Conservation (phyloP, 2,329 filamentous ascomycete genomes). For the Penicillium decumbens region DNA sequence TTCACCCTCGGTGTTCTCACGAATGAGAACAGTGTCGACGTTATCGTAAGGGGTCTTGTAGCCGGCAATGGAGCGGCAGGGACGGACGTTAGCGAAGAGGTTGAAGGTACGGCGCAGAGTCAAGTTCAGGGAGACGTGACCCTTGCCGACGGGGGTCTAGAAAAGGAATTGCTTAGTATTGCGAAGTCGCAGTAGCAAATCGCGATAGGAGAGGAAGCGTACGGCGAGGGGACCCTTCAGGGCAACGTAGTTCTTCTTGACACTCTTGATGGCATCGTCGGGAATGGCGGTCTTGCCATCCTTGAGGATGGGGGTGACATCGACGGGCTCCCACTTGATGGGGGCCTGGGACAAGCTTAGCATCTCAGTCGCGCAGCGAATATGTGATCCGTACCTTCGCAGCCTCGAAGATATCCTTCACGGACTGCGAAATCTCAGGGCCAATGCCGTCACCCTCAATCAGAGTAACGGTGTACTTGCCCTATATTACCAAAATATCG, state of each 20-base stretch:
- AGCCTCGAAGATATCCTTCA: slow-evolving; percentile 97
- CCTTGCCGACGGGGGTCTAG: slow-evolving; percentile 92
- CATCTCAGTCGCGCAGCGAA: slow-evolving; percentile 7
- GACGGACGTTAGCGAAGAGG: slow-evolving; percentile 98
- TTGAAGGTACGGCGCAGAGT: slow-evolving; percentile 99
- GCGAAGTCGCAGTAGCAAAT: background rate
- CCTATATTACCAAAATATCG: slow-evolving; percentile 50
- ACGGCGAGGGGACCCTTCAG: slow-evolving; percentile 96
- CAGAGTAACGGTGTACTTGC: slow-evolving; percentile 91
- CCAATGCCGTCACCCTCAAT: slow-evolving; percentile 99
- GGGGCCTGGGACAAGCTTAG: slow-evolving; percentile 60
- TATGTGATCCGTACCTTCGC: slow-evolving; percentile 62
- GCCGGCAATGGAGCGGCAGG: slow-evolving; percentile 92
- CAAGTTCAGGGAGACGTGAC: slow-evolving; percentile 97
- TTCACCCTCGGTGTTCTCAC: slow-evolving; percentile 99
- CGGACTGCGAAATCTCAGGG: slow-evolving; percentile 93
- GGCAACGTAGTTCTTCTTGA: slow-evolving; percentile 92
- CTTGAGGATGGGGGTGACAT: slow-evolving; percentile 89
- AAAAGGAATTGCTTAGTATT: slow-evolving; percentile 26
- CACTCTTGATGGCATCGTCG: slow-evolving; percentile 85
- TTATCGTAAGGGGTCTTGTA: slow-evolving; percentile 98
- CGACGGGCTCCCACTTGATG: slow-evolving; percentile 94
- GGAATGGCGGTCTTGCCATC: slow-evolving; percentile 95
- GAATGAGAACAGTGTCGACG: slow-evolving; percentile 95
- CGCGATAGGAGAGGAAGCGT: slow-evolving; percentile 39